Conservation (phyloP, 2,329 filamentous ascomycete genomes). For the Alternaria longipes region DNA sequence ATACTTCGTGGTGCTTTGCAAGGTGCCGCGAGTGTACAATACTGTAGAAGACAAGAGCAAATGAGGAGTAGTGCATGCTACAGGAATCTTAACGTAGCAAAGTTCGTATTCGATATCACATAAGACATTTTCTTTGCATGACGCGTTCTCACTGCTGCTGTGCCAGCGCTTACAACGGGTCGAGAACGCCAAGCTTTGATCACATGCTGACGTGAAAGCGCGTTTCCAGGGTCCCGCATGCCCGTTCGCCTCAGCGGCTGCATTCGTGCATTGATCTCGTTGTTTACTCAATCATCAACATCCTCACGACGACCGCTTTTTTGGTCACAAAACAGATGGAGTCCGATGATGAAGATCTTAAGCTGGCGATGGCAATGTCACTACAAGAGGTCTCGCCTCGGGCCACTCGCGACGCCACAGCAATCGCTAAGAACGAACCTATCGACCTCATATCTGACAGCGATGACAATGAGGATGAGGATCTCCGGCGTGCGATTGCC, state of each 20-base stretch:
- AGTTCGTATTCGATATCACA: background rate
- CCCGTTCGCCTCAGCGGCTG: background rate
- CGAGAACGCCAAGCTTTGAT: background rate
- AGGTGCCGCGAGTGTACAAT: slow-evolving; percentile 13
- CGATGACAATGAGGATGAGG: slow-evolving; percentile 33
- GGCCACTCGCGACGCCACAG: background rate
- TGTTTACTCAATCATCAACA: slow-evolving; percentile 1
- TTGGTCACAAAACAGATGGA: slow-evolving; percentile 25
- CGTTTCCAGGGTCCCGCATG: slow-evolving; percentile 4
- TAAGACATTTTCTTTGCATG: background rate
- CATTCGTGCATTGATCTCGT: background rate
- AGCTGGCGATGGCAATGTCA: slow-evolving; percentile 42
- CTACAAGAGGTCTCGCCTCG: slow-evolving; percentile 29
- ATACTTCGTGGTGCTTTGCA: slow-evolving; percentile 57
- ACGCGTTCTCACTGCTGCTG: background rate
- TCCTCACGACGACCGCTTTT: slow-evolving; percentile 8
- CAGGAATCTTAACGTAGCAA: background rate
- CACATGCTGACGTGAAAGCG: slow-evolving; percentile 39
- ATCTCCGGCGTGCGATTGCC: slow-evolving; percentile 40
- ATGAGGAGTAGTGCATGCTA: background rate
- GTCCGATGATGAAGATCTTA: slow-evolving; percentile 42
- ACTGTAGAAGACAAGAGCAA: background rate
- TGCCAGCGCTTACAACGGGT: background rate
- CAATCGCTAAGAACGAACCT: slow-evolving; percentile 6
- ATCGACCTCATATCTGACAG: slow-evolving; percentile 32